Base-by-base conservation (phyloP, 768 basidiomycete genomes). In the Pilatotrama ljubarskyi region DNA sequence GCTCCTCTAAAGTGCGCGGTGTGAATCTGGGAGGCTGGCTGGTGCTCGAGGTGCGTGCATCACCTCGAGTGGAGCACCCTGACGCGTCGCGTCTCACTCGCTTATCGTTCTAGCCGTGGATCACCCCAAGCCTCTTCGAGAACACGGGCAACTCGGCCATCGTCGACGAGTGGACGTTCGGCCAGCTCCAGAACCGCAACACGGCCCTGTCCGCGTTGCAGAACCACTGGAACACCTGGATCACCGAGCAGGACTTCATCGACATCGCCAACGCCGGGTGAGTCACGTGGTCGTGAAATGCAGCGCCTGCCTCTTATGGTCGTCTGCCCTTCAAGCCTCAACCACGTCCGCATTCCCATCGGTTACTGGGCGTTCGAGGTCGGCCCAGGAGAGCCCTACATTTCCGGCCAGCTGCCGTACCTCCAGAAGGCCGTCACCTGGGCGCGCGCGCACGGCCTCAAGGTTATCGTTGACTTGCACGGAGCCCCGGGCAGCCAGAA, bases 311-410 rank as follows among this genome's bases (percentile, higher is more conserved):
- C 37, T 20, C 46, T 44, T 46, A 35, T 17, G 25, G 47, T 46
- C 58, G 24, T 61, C 22, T 51, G 13, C 50, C n/a, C 53, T 26
- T 51, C 53, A 62, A 59, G 90, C 15, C 76, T 93, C 53, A 93
- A 92, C 68, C 90, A 92, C 71, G 87, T 93, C 56, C 84, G 91
- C 46, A 68, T 93, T 37, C 91, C 92, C 14, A 90, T 95, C 43
- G 94, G 93, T 13, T 96, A 91, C 72, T 95, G 91, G 91, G 92
- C 90, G 1, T 93, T 87, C 66, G 91, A 95, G 58, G 84, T 93
- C 36, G 80, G 82, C 20, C 77, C 79, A 13, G 90, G 90, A 5
- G 88, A 93, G 66, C 93, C 92, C 7, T 93, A 81, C 70, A 83
- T 91, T 58, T 82, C 84, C 72, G 91, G 91, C 13, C 91, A 92